Evolutionary conservation across 2,329 filamentous ascomycete genomes (phyloP), one percentile per base, ranked within the genome.

Genomic region (Tolypocladium pustulatum): DNA sequence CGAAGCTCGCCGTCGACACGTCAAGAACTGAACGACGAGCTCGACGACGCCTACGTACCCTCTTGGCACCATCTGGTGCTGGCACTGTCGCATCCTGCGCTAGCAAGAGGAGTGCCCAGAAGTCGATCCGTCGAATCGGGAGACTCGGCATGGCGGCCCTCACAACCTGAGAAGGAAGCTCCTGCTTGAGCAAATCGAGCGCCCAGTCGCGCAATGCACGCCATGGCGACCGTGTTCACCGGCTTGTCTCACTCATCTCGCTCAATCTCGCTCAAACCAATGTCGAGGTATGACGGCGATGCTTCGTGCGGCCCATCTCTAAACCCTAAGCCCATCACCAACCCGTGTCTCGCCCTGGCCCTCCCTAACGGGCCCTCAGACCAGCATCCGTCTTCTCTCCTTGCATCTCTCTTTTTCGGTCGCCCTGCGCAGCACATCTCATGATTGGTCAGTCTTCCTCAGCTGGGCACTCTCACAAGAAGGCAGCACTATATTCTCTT

Each of bases 341-440:
- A 54, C 20, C 56, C 46, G 49, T 57, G 56, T 57, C 56, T 57
- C 56, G 56, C 46, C 46, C 34, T 40, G 20, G 22, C n/a, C 7
- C 40, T n/a, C 27, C 30, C 40, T 20, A 25, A 20, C 27, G 30
- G 55, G 30, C 17, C 22, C 55, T 20, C 7, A 32, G 20, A n/a
- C 17, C 15, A 51, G 25, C 15, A 8, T 20, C 46, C 30, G 10
- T 34, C 20, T 17, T 53, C 40, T 20, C 55, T 56, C 30, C 55
- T 49, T 56, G 55, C 55, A 49, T 56, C 40, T 25, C 27, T 9
- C 27, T 32, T 25, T 27, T n/a, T 22, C 36, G 51, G 30, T 5
- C 52, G 41, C 22, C 41, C 41, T 46, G 41, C 41, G 25, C 25
- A 20, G 46, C 25, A 17, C 46, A 5, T 15, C 43, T 27, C 25